Evolutionary conservation across 768 basidiomycete genomes (phyloP), one percentile per base, ranked within the genome.

Genomic region (Boletus fagicola): DNA sequence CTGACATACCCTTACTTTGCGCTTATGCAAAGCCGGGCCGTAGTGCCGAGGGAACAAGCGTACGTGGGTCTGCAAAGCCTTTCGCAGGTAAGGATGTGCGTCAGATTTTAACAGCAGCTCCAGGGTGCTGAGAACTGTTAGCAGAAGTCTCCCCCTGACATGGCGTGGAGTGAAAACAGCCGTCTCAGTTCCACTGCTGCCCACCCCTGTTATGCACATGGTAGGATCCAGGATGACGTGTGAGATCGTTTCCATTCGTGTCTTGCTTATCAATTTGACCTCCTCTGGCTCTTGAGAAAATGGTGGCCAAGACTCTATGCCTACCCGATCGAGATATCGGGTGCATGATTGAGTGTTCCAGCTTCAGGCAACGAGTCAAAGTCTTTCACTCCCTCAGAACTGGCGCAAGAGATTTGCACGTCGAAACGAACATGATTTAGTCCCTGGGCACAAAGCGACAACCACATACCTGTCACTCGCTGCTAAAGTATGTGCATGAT

Each of bases 171-270:
- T 11, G 24, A 31, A 51, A 28, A n/a, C 36, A 18, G 30, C 22
- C 44, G 18, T 26, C 46, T 47, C 39, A 31, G 26, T 40, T 47
- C 39, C 15, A 36, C 24, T 30, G 44, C 39, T 40, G 28, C 26
- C 16, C 51, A 30, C 38, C 42, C 55, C 44, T 47, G 58, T 24
- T 30, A 7, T 51, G 15, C 49, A 46, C 58, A 51, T 39, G 58
- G 30, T 49, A 11, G 22, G 13, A 18, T 20, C 26, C 26, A 54
- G 8, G 26, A 30, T 35, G 45, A 24, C 38, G 26, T 36, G 49
- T 53, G 58, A 35, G 44, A 47, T 22, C n/a, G 22, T 35, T 60
- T 60, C 58, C 26, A 4, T 39, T 50, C 45, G 36, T 26, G 16
- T 45, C 18, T 50, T 40, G n/a, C 16, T 42, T 30, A 24, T 20